phyloP scores from a whole-genome alignment of 1,139 yeast genomes.

The Lodderomyces elongisporus region DNA sequence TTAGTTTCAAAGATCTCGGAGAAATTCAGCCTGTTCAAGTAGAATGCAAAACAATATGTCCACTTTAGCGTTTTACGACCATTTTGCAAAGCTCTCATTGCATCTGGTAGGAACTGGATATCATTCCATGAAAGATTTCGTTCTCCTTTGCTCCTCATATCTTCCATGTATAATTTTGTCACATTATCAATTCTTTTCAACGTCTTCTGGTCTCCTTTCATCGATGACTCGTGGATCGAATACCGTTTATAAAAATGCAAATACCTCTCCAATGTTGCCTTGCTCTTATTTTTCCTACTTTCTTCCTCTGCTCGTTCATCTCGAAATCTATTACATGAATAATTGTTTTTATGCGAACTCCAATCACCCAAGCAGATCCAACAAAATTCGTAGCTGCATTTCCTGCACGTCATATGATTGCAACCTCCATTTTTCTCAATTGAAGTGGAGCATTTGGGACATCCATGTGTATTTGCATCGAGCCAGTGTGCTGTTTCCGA shows the following conservation, averaged over 20 bases:
- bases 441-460: conserved; percentile 62
- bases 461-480: conserved; percentile 77
- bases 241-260: conserved; percentile 74
- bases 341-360: conserved; percentile 64
- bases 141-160: conserved; percentile 18
- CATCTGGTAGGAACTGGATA: conserved; percentile 74
- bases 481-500: conserved; percentile 90
- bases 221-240: conserved; percentile 72
- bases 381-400: conserved; percentile 78
- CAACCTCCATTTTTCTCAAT: conserved; percentile 92
- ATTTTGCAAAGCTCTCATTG: conserved; percentile 57
- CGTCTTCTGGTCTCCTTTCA: conserved; percentile 65
- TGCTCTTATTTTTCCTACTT: conserved; percentile 28
- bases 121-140: conserved; percentile 76
- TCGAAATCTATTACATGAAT: conserved; percentile 62
- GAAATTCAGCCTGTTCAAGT: conserved; percentile 46
- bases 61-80: conserved; percentile 82
- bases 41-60: conserved; percentile 84
- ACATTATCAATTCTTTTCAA: conserved; percentile 58
- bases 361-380: conserved; percentile 88
- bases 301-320: conserved; percentile 21
- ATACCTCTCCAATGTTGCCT: conserved; percentile 56
- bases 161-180: conserved; percentile 56
- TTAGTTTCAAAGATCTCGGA: conserved; percentile 66
- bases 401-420: conserved; percentile 88